Evolutionary conservation across 2,329 filamentous ascomycete species (phyloP).

Genomic region (Aureobasidium sp.): DNA sequence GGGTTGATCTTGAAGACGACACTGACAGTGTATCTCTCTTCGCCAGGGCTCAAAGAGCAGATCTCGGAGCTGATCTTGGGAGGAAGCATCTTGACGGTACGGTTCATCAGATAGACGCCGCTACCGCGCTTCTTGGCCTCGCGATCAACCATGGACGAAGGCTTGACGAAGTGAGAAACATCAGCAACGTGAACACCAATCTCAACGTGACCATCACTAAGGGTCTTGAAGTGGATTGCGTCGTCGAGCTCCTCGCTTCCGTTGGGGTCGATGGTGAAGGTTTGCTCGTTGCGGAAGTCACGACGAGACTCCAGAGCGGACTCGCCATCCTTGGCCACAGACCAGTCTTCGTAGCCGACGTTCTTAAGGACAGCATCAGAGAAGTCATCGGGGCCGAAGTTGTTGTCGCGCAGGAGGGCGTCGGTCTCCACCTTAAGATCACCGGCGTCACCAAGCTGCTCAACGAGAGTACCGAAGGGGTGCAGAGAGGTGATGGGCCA

Average conservation of each 20-base stretch:
- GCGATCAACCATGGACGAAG: constrained; percentile 87
- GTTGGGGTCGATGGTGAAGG: constrained; percentile 87
- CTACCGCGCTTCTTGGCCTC: constrained; percentile 98
- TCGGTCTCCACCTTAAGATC: constrained; percentile 97
- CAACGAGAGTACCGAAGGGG: constrained; percentile 93
- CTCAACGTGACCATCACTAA: constrained; percentile 77
- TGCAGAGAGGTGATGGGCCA: constrained; percentile 99
- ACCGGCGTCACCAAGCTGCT: constrained; percentile 94
- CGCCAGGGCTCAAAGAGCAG: constrained; percentile 75
- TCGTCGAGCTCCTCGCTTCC: constrained; percentile 83
- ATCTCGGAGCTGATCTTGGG: constrained; percentile 76
- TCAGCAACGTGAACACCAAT: constrained; percentile 93
- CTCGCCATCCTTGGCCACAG: constrained; percentile 73
- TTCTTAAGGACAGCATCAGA: constrained; percentile 92
- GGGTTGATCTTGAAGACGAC: constrained; percentile 88
- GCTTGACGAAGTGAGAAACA: constrained; percentile 93
- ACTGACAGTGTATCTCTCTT: constrained; percentile 85
- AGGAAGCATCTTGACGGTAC: constrained; percentile 79
- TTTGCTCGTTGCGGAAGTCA: constrained; percentile 81
- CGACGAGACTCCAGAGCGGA: constrained; percentile 63
- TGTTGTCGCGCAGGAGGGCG: constrained; percentile 93
- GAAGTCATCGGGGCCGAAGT: constrained; percentile 95
- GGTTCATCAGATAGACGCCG: constrained; percentile 88
- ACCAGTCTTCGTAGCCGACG: constrained; percentile 87
- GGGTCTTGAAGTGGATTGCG: constrained; percentile 82